A percentile compares a stretch with the other conserved stretches of the same genome.
phyloP scores from a whole-genome alignment of 352 stramenopile genomes.

The Phytophthora pini region DNA sequence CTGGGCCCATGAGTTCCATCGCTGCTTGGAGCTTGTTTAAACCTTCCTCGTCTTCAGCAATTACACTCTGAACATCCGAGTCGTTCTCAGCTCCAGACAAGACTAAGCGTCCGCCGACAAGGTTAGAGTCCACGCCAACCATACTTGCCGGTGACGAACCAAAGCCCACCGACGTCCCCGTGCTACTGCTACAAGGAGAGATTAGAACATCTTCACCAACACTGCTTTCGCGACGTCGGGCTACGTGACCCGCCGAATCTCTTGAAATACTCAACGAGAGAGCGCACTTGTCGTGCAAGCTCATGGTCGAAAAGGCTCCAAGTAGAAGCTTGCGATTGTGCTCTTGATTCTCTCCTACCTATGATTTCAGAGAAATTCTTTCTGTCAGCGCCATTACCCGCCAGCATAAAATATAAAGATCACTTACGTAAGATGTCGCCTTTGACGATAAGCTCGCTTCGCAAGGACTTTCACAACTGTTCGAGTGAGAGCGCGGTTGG shows the following conservation, averaged over 20 bases:
- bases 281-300: conserved; percentile 88
- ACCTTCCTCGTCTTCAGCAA: conserved; percentile 80
- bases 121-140: conserved; percentile 32
- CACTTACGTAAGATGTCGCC: conserved; percentile 58
- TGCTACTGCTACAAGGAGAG: conserved; percentile 34
- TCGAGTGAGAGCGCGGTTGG: conserved; percentile 32
- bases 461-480: conserved; percentile 42
- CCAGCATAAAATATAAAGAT: background rate
- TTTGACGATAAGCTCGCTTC: conserved; percentile 37
- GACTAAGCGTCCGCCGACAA: conserved; percentile 28
- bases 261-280: conserved; percentile 84
- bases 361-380: background rate
- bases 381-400: conserved; percentile 6
- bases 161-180: conserved; percentile 33
- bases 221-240: conserved; percentile 60
- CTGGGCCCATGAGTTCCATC: conserved; percentile 88
- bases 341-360: conserved; percentile 78
- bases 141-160: conserved; percentile 34
- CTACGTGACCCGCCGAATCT: conserved; percentile 40
- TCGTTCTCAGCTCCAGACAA: conserved; percentile 60
- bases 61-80: conserved; percentile 85
- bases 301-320: conserved; percentile 89
- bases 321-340: conserved; percentile 87
- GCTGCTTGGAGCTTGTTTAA: conserved; percentile 78
- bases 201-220: conserved; percentile 55